phyloP scores from a whole-genome alignment of 1,284 basidiomycete genomes.

The Trichosporon inkin region DNA sequence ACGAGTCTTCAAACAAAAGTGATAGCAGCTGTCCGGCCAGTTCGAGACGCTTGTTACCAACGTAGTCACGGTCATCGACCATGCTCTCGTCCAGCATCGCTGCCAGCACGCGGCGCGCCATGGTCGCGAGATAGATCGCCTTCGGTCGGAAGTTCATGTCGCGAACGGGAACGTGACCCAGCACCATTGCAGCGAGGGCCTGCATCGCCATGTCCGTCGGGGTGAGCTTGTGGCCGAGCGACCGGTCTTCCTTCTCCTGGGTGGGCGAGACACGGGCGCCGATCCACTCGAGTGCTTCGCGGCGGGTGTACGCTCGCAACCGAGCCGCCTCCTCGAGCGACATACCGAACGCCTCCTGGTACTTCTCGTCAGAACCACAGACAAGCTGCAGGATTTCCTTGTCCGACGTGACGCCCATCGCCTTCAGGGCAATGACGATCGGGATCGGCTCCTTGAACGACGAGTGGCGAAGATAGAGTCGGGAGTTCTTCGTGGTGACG shows the following conservation, averaged over 20 bases:
- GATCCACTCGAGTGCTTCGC: conserved; percentile 94
- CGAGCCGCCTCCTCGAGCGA: conserved; percentile 90
- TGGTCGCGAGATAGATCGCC: conserved; percentile 95
- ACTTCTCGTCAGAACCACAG: conserved; percentile 86
- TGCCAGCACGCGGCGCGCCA: conserved; percentile 94
- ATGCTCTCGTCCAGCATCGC: conserved; percentile 94
- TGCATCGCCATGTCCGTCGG: conserved; percentile 93
- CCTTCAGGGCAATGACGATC: conserved; percentile 93
- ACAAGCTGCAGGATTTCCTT: conserved; percentile 95
- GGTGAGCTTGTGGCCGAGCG: conserved; percentile 63
- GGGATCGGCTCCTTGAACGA: conserved; percentile 97
- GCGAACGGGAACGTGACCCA: conserved; percentile 92
- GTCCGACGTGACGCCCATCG: conserved; percentile 92
- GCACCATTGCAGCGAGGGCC: conserved; percentile 91
- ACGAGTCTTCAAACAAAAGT: conserved; percentile 93
- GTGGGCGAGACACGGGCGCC: conserved; percentile 77
- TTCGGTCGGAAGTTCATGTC: conserved; percentile 90
- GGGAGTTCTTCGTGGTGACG: conserved; percentile 87
- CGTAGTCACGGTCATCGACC: conserved; percentile 98
- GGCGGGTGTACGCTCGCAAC: conserved; percentile 82
- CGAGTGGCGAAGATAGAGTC: conserved; percentile 96
- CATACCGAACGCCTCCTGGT: conserved; percentile 81
- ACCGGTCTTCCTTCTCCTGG: conserved; percentile 58
- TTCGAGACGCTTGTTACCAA: conserved; percentile 98
- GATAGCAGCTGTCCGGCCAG: conserved; percentile 95